These are phyloP conservation scores for Penicillium sp. DNA, from an alignment of 2,329 filamentous ascomycete genomes.

Conservation along the genomic window DNA sequence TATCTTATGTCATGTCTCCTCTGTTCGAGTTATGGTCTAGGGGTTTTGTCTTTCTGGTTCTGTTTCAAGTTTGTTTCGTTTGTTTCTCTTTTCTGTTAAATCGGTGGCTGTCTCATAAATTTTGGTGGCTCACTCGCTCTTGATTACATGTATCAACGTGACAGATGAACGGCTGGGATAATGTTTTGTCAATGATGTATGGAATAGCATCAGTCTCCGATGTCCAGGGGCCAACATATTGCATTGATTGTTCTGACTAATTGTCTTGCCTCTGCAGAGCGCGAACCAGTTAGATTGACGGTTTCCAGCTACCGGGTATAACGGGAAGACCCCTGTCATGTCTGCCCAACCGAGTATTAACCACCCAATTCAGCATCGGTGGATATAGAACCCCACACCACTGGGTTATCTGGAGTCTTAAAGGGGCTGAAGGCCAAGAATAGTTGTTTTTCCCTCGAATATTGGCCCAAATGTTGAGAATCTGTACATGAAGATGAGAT, in stretches of 20 bases:
- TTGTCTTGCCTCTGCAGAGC: background rate
- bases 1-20: background rate
- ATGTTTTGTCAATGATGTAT: background rate
- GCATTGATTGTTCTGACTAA: background rate
- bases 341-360: background rate
- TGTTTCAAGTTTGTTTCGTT: background rate
- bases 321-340: background rate
- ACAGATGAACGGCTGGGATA: background rate
- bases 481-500: no score
- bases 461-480: background rate
- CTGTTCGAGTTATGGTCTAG: background rate
- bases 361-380: background rate
- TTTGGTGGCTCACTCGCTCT: background rate
- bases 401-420: background rate
- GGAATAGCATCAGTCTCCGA: background rate
- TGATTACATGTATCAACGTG: background rate
- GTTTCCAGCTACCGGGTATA: background rate
- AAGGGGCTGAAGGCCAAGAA: background rate
- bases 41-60: background rate
- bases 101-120: slow-evolving; percentile 5
- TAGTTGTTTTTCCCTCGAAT: background rate
- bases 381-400: background rate
- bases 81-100: background rate
- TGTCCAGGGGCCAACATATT: background rate
- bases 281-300: background rate